Evolutionary conservation across 1,284 basidiomycete species (phyloP).

Genomic region (Chiua sp.): DNA sequence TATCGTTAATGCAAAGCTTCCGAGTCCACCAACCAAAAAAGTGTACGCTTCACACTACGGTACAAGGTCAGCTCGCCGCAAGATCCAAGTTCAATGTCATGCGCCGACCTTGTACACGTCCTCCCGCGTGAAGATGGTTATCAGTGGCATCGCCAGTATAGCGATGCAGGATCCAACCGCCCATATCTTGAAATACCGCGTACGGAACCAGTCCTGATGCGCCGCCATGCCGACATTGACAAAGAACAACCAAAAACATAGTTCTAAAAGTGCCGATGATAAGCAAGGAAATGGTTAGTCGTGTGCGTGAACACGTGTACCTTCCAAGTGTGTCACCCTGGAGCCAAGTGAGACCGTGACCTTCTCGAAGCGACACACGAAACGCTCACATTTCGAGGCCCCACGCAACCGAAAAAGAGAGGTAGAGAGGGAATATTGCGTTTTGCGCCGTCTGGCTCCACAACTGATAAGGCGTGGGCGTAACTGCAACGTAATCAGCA

Average conservation of each 20-base stretch:
- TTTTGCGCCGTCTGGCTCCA: conserved; percentile 55
- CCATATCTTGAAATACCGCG: conserved; percentile 74
- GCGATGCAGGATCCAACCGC: conserved; percentile 64
- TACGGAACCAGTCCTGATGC: conserved; percentile 78
- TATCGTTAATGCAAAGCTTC: conserved; percentile 66
- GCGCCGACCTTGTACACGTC: conserved; percentile 61
- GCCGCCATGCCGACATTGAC: conserved; percentile 58
- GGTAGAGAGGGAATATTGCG: conserved; percentile 65
- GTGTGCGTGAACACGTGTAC: conserved; percentile 38
- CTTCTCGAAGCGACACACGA: not conserved
- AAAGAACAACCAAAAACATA: conserved; percentile 84
- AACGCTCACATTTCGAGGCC: conserved; percentile 69
- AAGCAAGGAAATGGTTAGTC: not conserved
- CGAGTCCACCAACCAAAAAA: conserved; percentile 71
- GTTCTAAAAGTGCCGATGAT: conserved; percentile 48
- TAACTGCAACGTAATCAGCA: conserved; percentile 38
- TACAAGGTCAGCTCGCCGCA: conserved; percentile 6
- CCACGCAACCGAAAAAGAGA: conserved; percentile 70
- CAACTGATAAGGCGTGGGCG: conserved; percentile 63
- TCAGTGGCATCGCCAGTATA: conserved; percentile 67
- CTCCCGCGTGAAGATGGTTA: conserved; percentile 62
- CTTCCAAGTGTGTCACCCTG: conserved; percentile 81
- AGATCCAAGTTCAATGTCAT: not conserved
- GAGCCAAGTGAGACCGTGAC: not conserved
- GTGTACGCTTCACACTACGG: conserved; percentile 70